Conservation (phyloP, 2,329 filamentous ascomycete species). For the Onygenales sp. region DNA sequence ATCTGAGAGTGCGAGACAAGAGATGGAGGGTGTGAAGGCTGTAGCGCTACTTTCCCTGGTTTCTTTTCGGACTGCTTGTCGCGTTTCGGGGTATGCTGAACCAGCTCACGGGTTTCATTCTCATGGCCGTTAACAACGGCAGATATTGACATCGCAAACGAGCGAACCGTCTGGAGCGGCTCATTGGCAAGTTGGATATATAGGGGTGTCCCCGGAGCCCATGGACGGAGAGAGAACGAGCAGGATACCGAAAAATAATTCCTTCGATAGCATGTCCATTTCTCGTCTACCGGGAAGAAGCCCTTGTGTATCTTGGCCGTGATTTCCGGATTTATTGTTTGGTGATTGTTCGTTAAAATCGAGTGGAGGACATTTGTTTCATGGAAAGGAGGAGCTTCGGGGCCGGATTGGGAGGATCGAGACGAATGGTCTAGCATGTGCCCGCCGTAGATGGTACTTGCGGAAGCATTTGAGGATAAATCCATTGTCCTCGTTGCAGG, state of each 20-base stretch:
- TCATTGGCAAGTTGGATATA: constrained; percentile 43
- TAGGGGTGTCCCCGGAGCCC: constrained; percentile 43
- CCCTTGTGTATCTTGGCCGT: constrained; percentile 78
- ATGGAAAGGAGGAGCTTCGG: constrained; percentile 35
- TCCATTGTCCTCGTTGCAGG: constrained; percentile 23
- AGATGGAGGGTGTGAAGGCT: constrained; percentile 53
- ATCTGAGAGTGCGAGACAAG: constrained; percentile 22
- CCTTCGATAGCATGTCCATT: constrained; percentile 86
- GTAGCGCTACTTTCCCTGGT: constrained; percentile 59
- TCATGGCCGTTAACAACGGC: constrained; percentile 69
- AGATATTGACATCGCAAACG: constrained; percentile 75
- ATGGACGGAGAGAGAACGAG: constrained; percentile 63
- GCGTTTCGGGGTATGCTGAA: constrained; percentile 85
- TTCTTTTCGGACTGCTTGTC: constrained; percentile 76
- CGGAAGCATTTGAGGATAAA: constrained; percentile 21
- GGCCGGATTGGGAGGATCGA: constrained; percentile 20
- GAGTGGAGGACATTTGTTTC: constrained; percentile 28
- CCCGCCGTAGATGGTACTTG: constrained; percentile 21
- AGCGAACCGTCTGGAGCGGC: constrained; percentile 50
- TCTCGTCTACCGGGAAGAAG: constrained; percentile 69
- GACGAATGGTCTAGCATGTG: constrained; percentile 18
- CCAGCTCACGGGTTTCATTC: constrained; percentile 69
- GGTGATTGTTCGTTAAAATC: constrained; percentile 23
- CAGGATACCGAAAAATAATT: constrained; percentile 87
- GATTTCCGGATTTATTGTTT: constrained; percentile 60